A percentile compares a stretch with the other conserved stretches of the same genome.
Conservation (phyloP, 139 green algal species). For the Monoraphidium neglectum region DNA sequence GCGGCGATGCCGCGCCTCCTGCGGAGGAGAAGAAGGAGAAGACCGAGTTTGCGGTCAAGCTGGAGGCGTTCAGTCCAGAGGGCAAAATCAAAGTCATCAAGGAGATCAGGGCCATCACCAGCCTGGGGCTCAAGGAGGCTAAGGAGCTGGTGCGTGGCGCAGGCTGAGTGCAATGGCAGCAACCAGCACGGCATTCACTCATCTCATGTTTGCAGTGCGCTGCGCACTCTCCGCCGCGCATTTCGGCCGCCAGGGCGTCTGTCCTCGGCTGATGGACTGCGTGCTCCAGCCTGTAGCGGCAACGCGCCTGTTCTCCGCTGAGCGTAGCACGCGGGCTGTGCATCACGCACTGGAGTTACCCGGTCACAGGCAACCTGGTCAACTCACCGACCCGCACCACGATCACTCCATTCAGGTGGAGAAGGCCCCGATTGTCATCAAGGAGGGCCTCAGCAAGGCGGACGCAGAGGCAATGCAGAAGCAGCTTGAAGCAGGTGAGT, state of each 20-base stretch:
- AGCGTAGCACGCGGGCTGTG: too few relatives aligned
- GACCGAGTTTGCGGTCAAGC: constrained; percentile 95
- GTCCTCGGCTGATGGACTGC: too few relatives aligned
- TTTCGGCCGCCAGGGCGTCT: too few relatives aligned
- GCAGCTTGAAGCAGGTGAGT: constrained; percentile 84
- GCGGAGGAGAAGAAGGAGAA: constrained; percentile 77
- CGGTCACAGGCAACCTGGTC: too few relatives aligned
- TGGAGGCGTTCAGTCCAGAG: constrained; percentile 88
- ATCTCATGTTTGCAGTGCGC: background rate
- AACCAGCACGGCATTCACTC: too few relatives aligned
- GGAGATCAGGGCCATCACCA: constrained; percentile 91
- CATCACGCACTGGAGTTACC: too few relatives aligned
- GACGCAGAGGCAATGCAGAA: constrained; percentile 94
- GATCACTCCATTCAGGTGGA: constrained; percentile 96
- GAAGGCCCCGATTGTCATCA: constrained; percentile 88
- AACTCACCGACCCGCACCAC: too few relatives aligned
- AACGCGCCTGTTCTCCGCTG: too few relatives aligned
- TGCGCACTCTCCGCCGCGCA: background rate
- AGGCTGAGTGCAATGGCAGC: too few relatives aligned
- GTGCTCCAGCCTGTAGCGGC: too few relatives aligned
- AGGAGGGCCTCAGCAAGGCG: constrained; percentile 90
- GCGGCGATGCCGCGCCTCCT: constrained; percentile 39
- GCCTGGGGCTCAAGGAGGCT: constrained; percentile 96
- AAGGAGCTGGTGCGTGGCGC: constrained; percentile 90
- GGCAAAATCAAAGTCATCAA: constrained; percentile 99